phyloP scores from a whole-genome alignment of 768 basidiomycete genomes.

The Mycena polygramma region DNA sequence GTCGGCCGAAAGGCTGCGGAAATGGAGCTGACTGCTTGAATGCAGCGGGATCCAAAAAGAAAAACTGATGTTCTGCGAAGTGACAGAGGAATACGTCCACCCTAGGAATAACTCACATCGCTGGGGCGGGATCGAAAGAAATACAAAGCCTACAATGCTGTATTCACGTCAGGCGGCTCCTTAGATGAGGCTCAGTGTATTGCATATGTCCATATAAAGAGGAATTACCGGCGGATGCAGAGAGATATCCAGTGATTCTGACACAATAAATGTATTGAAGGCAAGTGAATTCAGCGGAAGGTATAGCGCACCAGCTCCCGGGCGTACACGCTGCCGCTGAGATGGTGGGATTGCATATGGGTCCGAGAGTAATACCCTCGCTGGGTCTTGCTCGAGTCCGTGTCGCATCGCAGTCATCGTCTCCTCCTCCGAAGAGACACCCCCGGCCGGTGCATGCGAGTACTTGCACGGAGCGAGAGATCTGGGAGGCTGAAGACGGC shows the following conservation, averaged over 20 bases:
- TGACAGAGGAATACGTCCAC: slow-evolving; percentile 7
- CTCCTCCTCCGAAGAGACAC: not conserved
- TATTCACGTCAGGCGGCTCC: not conserved
- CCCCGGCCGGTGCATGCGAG: slow-evolving; percentile 5
- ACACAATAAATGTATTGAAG: too few relatives aligned
- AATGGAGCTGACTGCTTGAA: not conserved
- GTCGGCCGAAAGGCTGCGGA: not conserved
- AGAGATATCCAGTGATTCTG: not conserved
- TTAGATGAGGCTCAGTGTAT: not conserved
- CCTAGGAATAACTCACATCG: not conserved
- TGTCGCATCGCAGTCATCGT: not conserved
- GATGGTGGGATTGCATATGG: not conserved
- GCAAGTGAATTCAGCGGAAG: too few relatives aligned
- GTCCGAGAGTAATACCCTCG: slow-evolving; percentile 3
- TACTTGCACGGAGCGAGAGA: slow-evolving; percentile 11
- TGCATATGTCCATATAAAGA: not conserved
- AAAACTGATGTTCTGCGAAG: slow-evolving; percentile 12
- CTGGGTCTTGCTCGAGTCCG: not conserved
- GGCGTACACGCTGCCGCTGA: not conserved
- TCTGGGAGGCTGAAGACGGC: slow-evolving; percentile 19
- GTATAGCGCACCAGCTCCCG: not conserved
- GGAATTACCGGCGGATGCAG: not conserved
- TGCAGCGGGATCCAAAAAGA: slow-evolving; percentile 9
- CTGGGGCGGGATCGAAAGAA: not conserved
- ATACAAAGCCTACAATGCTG: not conserved